Conservation (phyloP, 176 grass and related monocot genomes). For the Oryza brachyantha region DNA sequence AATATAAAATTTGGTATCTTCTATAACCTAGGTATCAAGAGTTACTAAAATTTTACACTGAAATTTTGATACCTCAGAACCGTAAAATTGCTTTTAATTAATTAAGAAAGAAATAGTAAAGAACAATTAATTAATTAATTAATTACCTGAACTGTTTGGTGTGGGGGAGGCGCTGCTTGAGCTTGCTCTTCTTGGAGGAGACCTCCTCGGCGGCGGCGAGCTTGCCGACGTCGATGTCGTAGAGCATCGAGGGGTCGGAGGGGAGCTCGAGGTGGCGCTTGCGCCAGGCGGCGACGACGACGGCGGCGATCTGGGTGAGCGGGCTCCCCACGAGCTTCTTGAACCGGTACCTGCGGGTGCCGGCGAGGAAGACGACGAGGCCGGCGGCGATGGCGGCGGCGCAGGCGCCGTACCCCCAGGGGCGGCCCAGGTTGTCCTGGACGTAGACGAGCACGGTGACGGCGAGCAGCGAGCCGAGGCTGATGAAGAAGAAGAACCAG, state of each 20-base stretch:
- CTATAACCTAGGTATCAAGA: too few species aligned
- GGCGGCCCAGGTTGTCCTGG: constrained; percentile 75
- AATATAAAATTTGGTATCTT: too few species aligned
- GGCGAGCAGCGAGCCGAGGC: constrained; percentile 76
- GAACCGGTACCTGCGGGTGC: constrained; percentile 73
- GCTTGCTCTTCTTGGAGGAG: constrained; percentile 49
- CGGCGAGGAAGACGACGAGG: constrained; percentile 61
- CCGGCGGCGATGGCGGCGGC: constrained; percentile 48
- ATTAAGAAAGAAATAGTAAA: neutral
- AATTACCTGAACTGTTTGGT: constrained; percentile 77
- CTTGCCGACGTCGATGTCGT: constrained; percentile 46
- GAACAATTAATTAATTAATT: neutral
- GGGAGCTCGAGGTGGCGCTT: constrained; percentile 58
- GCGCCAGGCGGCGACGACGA: constrained; percentile 57
- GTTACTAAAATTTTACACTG: too few species aligned
- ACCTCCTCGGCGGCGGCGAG: constrained; percentile 23
- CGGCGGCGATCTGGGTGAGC: constrained; percentile 76
- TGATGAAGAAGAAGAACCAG: constrained; percentile 99
- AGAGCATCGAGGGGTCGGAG: constrained; percentile 45
- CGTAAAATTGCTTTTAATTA: too few species aligned
- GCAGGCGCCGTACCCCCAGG: constrained; percentile 72
- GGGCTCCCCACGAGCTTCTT: constrained; percentile 81
- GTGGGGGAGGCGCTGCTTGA: constrained; percentile 73
- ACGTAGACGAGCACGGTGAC: constrained; percentile 91
- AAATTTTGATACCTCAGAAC: too few species aligned